These are phyloP conservation scores for Dactylonectria estremocensis DNA, from an alignment of 2,329 filamentous ascomycete genomes.

Conservation along the genomic window DNA sequence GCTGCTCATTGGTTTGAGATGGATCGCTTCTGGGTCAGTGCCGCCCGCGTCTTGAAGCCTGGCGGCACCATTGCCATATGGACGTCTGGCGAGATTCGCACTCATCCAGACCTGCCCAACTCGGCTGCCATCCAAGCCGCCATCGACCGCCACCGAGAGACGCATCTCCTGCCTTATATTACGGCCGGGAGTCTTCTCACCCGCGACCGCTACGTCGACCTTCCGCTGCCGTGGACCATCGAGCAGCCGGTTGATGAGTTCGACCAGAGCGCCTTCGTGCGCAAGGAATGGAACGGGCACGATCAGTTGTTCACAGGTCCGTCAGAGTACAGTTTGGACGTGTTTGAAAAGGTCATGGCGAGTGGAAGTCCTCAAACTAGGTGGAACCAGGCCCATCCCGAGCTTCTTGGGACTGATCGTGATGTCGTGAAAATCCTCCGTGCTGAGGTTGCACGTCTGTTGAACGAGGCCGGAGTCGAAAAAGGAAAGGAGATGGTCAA, in stretches of 20 bases:
- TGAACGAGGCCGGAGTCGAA: slow-evolving; percentile 55
- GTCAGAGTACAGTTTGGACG: slow-evolving; percentile 48
- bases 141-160: slow-evolving; percentile 56
- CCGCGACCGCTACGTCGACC: slow-evolving; percentile 57
- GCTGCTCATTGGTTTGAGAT: slow-evolving; percentile 74
- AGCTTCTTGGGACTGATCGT: slow-evolving; percentile 56
- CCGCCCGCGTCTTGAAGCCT: slow-evolving; percentile 63
- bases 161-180: slow-evolving; percentile 56
- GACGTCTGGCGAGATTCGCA: slow-evolving; percentile 52
- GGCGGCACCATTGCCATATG: slow-evolving; percentile 71
- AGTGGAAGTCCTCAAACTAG: slow-evolving; percentile 59
- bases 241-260: slow-evolving; percentile 54
- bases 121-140: slow-evolving; percentile 58
- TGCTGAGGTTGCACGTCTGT: slow-evolving; percentile 44
- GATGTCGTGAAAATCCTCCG: slow-evolving; percentile 55
- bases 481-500: slow-evolving; percentile 51
- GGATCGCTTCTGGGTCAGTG: slow-evolving; percentile 63
- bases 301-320: slow-evolving; percentile 48
- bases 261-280: slow-evolving; percentile 55
- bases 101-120: slow-evolving; percentile 56
- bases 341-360: slow-evolving; percentile 54
- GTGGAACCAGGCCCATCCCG: slow-evolving; percentile 63
- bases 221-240: slow-evolving; percentile 66
- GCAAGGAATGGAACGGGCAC: slow-evolving; percentile 59
- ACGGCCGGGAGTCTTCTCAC: slow-evolving; percentile 60